phyloP scores from a whole-genome alignment of 2,329 filamentous ascomycete genomes.

The Fusarium stilboides region DNA sequence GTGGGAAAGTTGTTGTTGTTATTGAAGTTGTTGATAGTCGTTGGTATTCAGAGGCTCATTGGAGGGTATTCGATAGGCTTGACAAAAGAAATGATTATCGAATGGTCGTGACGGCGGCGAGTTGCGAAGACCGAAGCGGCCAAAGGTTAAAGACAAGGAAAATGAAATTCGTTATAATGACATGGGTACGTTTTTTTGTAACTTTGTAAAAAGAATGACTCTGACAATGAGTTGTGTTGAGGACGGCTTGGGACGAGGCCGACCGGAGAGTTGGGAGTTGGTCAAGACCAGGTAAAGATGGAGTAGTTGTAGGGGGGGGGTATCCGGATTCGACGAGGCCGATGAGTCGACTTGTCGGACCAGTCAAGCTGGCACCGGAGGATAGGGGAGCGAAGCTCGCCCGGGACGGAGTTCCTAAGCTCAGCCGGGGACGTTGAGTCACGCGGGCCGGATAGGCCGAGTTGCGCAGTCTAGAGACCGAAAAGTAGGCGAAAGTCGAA shows the following conservation, averaged over 20 bases:
- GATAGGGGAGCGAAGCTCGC: conserved; percentile 53
- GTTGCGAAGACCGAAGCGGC: conserved; percentile 51
- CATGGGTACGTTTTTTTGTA: conserved; percentile 57
- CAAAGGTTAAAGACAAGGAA: conserved; percentile 53
- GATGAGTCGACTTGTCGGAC: conserved; percentile 51
- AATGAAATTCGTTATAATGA: conserved; percentile 61
- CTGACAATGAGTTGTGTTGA: conserved; percentile 42
- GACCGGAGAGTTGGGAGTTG: conserved; percentile 34
- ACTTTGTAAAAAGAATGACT: conserved; percentile 51
- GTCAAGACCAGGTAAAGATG: conserved; percentile 24
- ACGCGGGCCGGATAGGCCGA: conserved; percentile 41
- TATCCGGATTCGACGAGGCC: conserved; percentile 49
- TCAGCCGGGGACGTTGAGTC: conserved; percentile 47
- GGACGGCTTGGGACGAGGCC: conserved; percentile 52
- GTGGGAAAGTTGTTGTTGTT: conserved; percentile 40
- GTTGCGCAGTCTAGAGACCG: conserved; percentile 28
- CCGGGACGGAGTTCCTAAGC: conserved; percentile 44
- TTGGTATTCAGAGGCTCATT: conserved; percentile 62
- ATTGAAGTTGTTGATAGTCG: conserved; percentile 50
- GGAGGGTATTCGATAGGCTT: conserved; percentile 53
- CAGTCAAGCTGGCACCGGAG: conserved; percentile 50
- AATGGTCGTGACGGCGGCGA: conserved; percentile 52
- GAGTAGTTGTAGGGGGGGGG: conserved; percentile 13
- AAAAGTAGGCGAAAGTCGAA: conserved; percentile 28
- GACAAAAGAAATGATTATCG: conserved; percentile 58